A percentile compares a stretch with the other conserved stretches of the same genome.
These are phyloP conservation scores for Echeveria elegans DNA, from an alignment of 164 flowering plant species.

Conservation along the genomic window DNA sequence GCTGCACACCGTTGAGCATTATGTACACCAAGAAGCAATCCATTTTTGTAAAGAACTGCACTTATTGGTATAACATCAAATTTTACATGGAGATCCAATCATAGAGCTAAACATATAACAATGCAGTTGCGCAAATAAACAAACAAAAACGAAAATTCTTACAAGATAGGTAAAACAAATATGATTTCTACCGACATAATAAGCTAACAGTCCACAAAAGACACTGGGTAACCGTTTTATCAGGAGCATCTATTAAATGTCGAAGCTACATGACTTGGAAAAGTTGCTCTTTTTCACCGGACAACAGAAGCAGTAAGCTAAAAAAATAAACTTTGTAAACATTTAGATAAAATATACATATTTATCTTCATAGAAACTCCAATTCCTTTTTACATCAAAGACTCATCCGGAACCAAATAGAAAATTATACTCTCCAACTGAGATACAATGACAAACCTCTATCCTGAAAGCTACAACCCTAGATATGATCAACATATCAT, in stretches of 20 bases:
- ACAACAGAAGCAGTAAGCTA: background rate
- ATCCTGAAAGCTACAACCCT: background rate
- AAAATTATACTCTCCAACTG: background rate
- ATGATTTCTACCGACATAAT: too few species aligned
- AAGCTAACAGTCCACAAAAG: too few species aligned
- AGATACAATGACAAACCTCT: background rate
- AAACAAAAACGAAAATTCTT: background rate
- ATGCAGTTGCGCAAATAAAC: too few species aligned
- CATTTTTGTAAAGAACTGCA: slow-evolving; percentile 5
- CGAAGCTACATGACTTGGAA: background rate
- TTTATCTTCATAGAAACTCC: background rate
- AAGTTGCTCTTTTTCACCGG: background rate
- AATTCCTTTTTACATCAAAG: background rate
- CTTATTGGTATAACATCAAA: background rate
- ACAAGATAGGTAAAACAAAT: background rate
- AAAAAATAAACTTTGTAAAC: background rate
- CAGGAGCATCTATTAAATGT: too few species aligned
- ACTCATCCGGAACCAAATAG: background rate
- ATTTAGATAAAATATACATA: background rate
- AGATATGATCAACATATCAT: background rate
- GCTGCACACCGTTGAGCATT: background rate
- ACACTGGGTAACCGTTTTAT: too few species aligned
- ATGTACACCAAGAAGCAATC: background rate
- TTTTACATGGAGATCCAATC: background rate
- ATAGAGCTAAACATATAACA: background rate